phyloP scores from a whole-genome alignment of 2,329 filamentous ascomycete genomes.

The Akanthomyces uredinophilus region DNA sequence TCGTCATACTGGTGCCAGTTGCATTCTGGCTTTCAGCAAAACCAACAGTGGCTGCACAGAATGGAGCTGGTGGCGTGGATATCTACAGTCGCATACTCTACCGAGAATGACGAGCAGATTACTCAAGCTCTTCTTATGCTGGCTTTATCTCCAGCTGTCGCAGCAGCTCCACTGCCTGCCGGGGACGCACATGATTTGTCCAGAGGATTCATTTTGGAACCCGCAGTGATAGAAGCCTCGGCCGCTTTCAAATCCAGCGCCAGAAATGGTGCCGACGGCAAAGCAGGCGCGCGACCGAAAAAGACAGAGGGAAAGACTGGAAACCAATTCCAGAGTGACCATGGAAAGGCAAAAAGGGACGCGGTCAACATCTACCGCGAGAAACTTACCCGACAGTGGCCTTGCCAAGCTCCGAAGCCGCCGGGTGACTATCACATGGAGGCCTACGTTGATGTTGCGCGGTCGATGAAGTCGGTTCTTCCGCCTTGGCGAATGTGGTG shows the following conservation, averaged over 20 bases:
- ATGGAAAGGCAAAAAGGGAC: background rate
- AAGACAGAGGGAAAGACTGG: background rate
- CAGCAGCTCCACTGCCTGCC: background rate
- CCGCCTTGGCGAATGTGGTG: constrained; percentile 16
- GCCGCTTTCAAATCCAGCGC: background rate
- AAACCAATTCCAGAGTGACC: background rate
- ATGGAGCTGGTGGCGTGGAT: constrained; percentile 20
- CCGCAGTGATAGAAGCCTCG: background rate
- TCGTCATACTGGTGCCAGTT: constrained; percentile 18
- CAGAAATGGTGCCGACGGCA: background rate
- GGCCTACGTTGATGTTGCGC: constrained; percentile 8
- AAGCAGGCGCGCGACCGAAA: background rate
- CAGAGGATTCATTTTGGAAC: background rate
- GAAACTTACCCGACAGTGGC: constrained; percentile 16
- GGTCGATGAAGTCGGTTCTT: background rate
- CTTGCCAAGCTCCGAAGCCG: background rate
- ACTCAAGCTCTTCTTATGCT: constrained; percentile 18
- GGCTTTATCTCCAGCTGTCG: background rate
- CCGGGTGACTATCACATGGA: background rate
- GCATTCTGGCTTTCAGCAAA: constrained; percentile 16
- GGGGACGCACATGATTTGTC: background rate
- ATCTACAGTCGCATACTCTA: constrained; percentile 16
- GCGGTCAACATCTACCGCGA: constrained; percentile 5
- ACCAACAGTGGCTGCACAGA: constrained; percentile 17
- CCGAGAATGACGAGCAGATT: constrained; percentile 6